These are phyloP conservation scores for Mycosphaerella sp. DNA, from an alignment of 2,329 filamentous ascomycete genomes.

Conservation along the genomic window DNA sequence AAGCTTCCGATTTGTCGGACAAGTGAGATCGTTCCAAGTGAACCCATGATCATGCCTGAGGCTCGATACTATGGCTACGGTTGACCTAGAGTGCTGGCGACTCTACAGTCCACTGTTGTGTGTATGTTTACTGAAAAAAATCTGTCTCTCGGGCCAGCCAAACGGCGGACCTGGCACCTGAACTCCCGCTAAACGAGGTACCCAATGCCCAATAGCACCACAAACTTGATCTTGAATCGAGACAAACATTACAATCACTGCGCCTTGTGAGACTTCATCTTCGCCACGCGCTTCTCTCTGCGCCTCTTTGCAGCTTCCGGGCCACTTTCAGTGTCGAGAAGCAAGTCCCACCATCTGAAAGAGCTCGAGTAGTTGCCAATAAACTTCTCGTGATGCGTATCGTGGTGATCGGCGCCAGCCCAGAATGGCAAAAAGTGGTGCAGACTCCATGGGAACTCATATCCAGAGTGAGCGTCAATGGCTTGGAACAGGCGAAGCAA, in stretches of 20 bases:
- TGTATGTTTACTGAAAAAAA: no score
- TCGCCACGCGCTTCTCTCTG: constrained; percentile 67
- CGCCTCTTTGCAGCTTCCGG: constrained; percentile 78
- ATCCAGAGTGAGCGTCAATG: constrained; percentile 94
- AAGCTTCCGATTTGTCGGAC: not conserved
- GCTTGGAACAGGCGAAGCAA: constrained; percentile 89
- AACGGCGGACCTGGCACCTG: not conserved
- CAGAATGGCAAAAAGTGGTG: constrained; percentile 96
- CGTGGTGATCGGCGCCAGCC: constrained; percentile 95
- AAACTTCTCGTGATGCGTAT: constrained; percentile 96
- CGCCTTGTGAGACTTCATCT: constrained; percentile 55
- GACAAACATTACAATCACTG: not conserved
- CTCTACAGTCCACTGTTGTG: no score
- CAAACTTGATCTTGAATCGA: not conserved
- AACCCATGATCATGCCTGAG: no score
- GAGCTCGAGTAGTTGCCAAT: constrained; percentile 97
- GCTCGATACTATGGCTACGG: no score
- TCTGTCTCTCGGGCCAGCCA: no score
- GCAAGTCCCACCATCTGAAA: constrained; percentile 98
- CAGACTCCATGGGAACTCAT: constrained; percentile 96
- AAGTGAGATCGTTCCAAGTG: no score
- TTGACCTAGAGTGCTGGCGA: no score
- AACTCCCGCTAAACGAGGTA: constrained; percentile 13
- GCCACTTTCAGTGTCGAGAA: constrained; percentile 87
- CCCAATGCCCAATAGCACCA: not conserved